Evolutionary conservation across 257 asterid species (phyloP).

Genomic region (Solanum paucissectum): DNA sequence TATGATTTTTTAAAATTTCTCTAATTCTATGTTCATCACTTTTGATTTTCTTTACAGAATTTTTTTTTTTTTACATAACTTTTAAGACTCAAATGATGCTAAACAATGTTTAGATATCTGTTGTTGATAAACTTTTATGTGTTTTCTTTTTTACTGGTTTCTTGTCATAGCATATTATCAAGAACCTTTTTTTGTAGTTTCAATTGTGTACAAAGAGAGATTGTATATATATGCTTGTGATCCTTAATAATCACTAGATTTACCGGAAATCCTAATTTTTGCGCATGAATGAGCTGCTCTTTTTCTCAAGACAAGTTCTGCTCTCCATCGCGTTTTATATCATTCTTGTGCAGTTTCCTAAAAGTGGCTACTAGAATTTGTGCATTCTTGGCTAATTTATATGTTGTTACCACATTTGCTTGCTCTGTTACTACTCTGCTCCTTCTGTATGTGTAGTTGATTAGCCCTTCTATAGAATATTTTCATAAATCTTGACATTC

Average conservation of each 20-base stretch:
- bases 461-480: not conserved
- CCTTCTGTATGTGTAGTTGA: not conserved
- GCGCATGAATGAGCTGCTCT: no score
- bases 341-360: not conserved
- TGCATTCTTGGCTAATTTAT: not conserved
- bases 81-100: not conserved
- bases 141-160: not conserved
- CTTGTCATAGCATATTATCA: not conserved
- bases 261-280: no score
- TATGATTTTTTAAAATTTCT: no score
- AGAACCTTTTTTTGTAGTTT: not conserved
- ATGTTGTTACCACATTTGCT: not conserved
- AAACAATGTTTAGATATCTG: not conserved
- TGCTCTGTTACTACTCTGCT: not conserved
- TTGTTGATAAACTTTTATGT: not conserved
- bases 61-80: no score
- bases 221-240: not conserved
- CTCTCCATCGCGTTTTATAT: not conserved
- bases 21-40: no score
- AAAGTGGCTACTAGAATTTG: not conserved
- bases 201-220: not conserved
- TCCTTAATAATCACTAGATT: not conserved
- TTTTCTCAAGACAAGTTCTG: no score
- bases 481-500: not conserved
- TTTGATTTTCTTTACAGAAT: no score